Base-by-base conservation (phyloP, 306 rosid genomes). In the Corylus avellana region DNA sequence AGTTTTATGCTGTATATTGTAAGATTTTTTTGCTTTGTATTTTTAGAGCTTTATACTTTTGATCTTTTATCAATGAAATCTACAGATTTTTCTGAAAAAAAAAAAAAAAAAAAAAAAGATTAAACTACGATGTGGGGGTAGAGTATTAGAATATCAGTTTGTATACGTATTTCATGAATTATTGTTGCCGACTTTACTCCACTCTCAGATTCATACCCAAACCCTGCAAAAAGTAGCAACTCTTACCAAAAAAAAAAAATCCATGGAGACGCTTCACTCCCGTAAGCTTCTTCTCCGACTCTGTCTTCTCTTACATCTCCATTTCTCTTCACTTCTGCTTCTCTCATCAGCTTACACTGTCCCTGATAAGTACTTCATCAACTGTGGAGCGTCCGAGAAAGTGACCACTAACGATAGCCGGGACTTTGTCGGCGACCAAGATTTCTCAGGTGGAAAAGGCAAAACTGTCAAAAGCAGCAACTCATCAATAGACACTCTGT, bases 361-460 rank as follows among this genome's bases (percentile, higher is more conserved):
- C 2, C 87, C 75, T 1, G 54, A 32, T 0, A 77, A 69, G 37
- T 85, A 85, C 79, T 87, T 85, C 56, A 75, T 88, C 81, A 87
- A 76, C 29, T 85, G 91, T 44, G 95, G 91, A 0, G 81, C 90
- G 1, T 17, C 56, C 1, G 13, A 0, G 42, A 1, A 12, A 12
- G 48, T 25, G 0, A 25, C 0, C 0, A 0, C 12, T 4, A 12
- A 8, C 54, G 53, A 63, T 0, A 5, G 7, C 0, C 18, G 2
- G 3, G 12, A 0, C 47, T 87, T 84, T 44, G 25, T 12, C 2
- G 84, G 77, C 0, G 86, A 88, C 5, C 63, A 13, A 50, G 4
- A 46, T 13, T 12, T 25, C 4, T 16, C 57, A 80, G 42, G 0
- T 0, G 18, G 50, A 27, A 12, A 75, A 4, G 13, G 3, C 2